Percentiles rank a stretch among this genome's conserved stretches.
These are phyloP conservation scores for Hypsizygus marmoreus DNA, from an alignment of 768 basidiomycete genomes.

Conservation along the genomic window DNA sequence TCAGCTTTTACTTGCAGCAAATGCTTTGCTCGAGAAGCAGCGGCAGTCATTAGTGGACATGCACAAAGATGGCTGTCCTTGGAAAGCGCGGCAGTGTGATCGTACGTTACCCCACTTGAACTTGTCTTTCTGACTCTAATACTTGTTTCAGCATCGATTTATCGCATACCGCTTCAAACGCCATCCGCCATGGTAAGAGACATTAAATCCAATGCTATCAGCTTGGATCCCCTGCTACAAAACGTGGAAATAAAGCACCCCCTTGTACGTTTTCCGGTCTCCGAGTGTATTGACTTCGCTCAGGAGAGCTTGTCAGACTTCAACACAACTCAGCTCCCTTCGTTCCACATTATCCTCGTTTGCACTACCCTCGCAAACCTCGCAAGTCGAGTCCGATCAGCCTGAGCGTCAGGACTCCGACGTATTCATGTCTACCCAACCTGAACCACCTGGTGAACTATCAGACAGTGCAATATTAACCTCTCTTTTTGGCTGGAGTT, in stretches of 20 bases:
- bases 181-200: constrained; percentile 64
- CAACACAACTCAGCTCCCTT: constrained; percentile 57
- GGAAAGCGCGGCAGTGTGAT: constrained; percentile 81
- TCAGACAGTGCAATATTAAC: constrained; percentile 47
- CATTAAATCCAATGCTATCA: constrained; percentile 54
- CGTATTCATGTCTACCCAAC: constrained; percentile 14
- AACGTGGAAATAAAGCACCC: constrained; percentile 70
- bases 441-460: constrained; percentile 17
- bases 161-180: constrained; percentile 71
- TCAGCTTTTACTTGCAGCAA: constrained; percentile 43
- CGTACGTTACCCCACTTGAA: constrained; percentile 42
- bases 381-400: not conserved
- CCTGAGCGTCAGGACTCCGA: constrained; percentile 13
- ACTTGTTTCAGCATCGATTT: constrained; percentile 55
- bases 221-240: constrained; percentile 53
- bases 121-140: not conserved
- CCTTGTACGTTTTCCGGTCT: constrained; percentile 47
- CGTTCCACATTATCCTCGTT: constrained; percentile 46
- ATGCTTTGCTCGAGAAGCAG: constrained; percentile 75
- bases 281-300: no score
- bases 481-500: constrained; percentile 53
- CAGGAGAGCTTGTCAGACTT: no score
- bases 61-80: constrained; percentile 84
- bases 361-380: constrained; percentile 10
- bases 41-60: constrained; percentile 59